A percentile compares a stretch with the other conserved stretches of the same genome.
Conservation (phyloP, 106 monocot genomes). For the Narthecium ossifragum region DNA sequence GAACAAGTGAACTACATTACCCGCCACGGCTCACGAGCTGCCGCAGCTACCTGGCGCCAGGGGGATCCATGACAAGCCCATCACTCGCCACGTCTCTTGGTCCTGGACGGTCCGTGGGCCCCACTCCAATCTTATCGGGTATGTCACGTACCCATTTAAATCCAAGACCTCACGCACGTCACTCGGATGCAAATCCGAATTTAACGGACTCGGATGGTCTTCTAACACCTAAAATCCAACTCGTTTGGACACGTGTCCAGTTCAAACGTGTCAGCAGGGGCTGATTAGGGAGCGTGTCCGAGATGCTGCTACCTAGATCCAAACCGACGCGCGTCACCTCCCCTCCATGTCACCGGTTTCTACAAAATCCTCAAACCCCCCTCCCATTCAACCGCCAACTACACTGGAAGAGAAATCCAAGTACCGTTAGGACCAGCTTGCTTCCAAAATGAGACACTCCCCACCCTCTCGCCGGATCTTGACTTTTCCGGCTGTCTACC, state of each 20-base stretch:
- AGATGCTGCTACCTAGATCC: too few relatives aligned
- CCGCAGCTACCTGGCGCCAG: too few relatives aligned
- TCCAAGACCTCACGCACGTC: neutral
- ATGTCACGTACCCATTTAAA: neutral
- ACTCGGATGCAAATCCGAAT: neutral
- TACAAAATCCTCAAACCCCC: too few relatives aligned
- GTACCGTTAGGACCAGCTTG: neutral
- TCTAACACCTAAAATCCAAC: too few relatives aligned
- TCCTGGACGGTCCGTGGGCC: conserved; percentile 3
- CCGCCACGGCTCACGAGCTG: too few relatives aligned
- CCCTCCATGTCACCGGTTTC: too few relatives aligned
- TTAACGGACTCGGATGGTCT: neutral
- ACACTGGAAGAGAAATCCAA: neutral
- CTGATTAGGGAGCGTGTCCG: too few relatives aligned
- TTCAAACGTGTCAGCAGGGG: too few relatives aligned
- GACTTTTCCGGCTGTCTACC: conserved; percentile 36
- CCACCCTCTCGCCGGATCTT: conserved; percentile 28
- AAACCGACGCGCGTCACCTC: too few relatives aligned
- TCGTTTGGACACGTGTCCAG: too few relatives aligned
- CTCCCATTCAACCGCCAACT: neutral
- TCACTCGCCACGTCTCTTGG: neutral
- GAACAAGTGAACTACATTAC: too few relatives aligned
- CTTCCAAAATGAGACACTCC: neutral
- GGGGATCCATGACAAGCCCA: too few relatives aligned
- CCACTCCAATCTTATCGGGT: neutral